Evolutionary conservation across 2,329 filamentous ascomycete genomes (phyloP).

Genomic region (Pestalotiopsis sp.): DNA sequence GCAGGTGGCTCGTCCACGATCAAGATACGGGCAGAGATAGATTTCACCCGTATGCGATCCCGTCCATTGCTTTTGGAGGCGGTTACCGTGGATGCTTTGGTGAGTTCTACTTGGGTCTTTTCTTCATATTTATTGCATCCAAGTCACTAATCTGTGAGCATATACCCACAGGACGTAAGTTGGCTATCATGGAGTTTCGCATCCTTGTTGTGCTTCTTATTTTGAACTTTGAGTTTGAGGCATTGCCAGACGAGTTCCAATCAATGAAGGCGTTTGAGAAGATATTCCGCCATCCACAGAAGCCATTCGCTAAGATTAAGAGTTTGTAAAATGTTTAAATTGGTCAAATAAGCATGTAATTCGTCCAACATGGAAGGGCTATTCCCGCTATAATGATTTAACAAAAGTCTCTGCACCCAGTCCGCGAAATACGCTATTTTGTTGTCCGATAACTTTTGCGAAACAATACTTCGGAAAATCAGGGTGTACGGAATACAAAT

Average conservation of each 20-base stretch:
- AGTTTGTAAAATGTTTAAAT: background rate
- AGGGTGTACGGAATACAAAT: no score
- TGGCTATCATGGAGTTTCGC: conserved; percentile 20
- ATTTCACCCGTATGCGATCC: background rate
- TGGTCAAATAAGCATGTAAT: background rate
- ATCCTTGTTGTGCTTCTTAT: conserved; percentile 18
- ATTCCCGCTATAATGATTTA: background rate
- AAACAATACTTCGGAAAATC: no score
- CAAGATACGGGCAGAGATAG: background rate
- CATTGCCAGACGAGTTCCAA: conserved; percentile 16
- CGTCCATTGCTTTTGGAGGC: conserved; percentile 1
- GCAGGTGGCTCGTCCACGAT: background rate
- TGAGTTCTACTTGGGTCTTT: background rate
- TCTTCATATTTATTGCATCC: background rate
- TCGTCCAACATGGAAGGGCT: background rate
- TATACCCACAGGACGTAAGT: conserved; percentile 18
- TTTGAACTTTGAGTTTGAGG: conserved; percentile 20
- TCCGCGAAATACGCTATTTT: no score
- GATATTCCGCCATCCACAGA: background rate
- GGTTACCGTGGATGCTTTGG: conserved; percentile 2
- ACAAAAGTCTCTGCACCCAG: background rate
- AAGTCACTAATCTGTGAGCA: background rate
- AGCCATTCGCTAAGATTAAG: background rate
- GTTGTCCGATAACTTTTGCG: no score
- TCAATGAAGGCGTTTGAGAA: conserved; percentile 5